Evolutionary conservation across 208 protist species (phyloP), one percentile per base, ranked within the genome.

Genomic region (Borovskyia barvae): DNA sequence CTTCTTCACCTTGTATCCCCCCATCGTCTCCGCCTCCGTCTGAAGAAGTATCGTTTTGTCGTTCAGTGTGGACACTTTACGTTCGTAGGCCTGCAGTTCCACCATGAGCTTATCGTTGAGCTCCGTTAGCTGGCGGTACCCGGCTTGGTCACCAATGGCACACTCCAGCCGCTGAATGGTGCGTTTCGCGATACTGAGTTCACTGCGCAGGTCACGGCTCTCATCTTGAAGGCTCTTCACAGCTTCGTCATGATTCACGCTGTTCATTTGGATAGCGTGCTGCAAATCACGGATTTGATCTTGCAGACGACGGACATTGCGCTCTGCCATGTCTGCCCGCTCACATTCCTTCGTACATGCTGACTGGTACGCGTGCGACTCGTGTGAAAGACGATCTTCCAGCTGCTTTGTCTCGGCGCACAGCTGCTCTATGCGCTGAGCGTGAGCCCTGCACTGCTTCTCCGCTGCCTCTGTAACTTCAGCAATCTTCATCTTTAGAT

Each of bases 91-190:
- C 45, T 77, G 66, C n/a, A 82, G 45, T 46, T 95, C 84, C 20
- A 54, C 62, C 24, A 46, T 70, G 35, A 95, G 66, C 29, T 73
- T 68, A 36, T 87, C 86, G 52, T 93, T 93, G 50, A 82, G 78
- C 66, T 89, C 84, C 5, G 76, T 77, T 25, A 92, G 68, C 43
- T 87, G 82, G 39, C 77, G 84, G 63, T 80, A 90, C 47, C 80
- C 76, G 11, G 71, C 63, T 52, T 80, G 69, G 36, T 93, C 89
- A 19, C 85, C 84, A 35, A 95, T 69, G 7, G 78, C 71, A 24
- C 64, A 72, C 56, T 95, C 89, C 33, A 92, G 81, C n/a, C 84
- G 73, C 50, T 91, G 77, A 53, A 95, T 92, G 20, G 89, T 95
- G 29, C 81, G 81, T 64, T 89, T 90, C 24, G 84, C 85, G 17